A percentile compares a stretch with the other conserved stretches of the same genome.
These are phyloP conservation scores for Neurospora tetraspora DNA, from an alignment of 495 filamentous ascomycete genomes.

Conservation along the genomic window DNA sequence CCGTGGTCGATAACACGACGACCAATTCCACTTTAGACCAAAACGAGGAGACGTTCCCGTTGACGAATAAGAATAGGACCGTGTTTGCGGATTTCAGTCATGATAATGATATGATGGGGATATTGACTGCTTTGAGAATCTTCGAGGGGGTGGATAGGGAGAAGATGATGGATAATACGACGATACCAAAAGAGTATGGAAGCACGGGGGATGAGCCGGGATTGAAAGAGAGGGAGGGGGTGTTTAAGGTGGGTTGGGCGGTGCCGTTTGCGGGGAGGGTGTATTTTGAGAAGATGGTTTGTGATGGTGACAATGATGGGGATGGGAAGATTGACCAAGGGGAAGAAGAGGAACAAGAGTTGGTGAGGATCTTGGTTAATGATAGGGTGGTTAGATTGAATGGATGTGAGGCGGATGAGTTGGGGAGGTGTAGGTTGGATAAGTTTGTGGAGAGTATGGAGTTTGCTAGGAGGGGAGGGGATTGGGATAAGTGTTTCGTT, in stretches of 20 bases:
- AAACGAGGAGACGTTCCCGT: constrained; percentile 53
- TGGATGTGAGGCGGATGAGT: constrained; percentile 53
- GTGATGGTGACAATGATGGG: constrained; percentile 20
- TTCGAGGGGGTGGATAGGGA: constrained; percentile 45
- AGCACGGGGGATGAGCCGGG: constrained; percentile 4
- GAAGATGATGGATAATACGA: constrained; percentile 34
- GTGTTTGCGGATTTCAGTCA: constrained; percentile 84
- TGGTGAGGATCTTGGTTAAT: constrained; percentile 71
- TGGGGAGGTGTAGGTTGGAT: constrained; percentile 55
- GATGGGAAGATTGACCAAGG: not conserved
- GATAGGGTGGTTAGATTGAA: constrained; percentile 64
- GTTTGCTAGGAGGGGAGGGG: constrained; percentile 59
- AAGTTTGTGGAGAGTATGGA: constrained; percentile 60
- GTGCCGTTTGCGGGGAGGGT: constrained; percentile 70
- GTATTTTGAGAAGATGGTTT: constrained; percentile 80
- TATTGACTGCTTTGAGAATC: constrained; percentile 63
- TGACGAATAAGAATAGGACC: constrained; percentile 42
- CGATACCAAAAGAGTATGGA: constrained; percentile 5
- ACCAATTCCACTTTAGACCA: constrained; percentile 65
- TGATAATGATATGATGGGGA: constrained; percentile 70
- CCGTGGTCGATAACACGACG: constrained; percentile 59
- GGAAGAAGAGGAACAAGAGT: constrained; percentile 32
- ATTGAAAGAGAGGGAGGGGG: constrained; percentile 29
- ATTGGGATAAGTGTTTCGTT: constrained; percentile 61
- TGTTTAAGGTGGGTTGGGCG: constrained; percentile 61